Conservation (phyloP, 345 rosid genomes). For the Orychophragmus violaceus region DNA sequence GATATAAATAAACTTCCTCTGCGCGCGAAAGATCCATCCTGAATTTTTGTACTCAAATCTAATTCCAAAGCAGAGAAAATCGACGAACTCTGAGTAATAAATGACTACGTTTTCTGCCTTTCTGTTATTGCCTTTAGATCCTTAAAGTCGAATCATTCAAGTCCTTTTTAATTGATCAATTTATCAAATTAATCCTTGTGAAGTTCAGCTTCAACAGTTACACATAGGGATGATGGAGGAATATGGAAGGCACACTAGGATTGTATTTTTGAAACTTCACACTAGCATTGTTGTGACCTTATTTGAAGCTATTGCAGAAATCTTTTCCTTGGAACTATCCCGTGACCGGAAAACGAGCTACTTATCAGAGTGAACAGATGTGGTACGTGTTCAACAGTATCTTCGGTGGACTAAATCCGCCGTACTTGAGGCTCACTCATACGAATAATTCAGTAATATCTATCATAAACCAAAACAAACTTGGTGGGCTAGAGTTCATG, state of each 20-base stretch:
- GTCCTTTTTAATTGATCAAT: too few relatives aligned
- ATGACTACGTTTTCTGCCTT: too few relatives aligned
- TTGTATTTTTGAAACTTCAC: too few relatives aligned
- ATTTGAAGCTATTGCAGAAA: slow-evolving; percentile 37
- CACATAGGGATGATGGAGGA: slow-evolving; percentile 44
- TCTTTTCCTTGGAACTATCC: slow-evolving; percentile 33
- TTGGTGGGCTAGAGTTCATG: slow-evolving; percentile 52
- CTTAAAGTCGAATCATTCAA: too few relatives aligned
- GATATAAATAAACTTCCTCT: too few relatives aligned
- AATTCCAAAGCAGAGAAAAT: too few relatives aligned
- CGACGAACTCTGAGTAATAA: too few relatives aligned
- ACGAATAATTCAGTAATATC: slow-evolving; percentile 68
- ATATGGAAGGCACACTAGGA: slow-evolving; percentile 52
- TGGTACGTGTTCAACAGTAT: slow-evolving; percentile 51
- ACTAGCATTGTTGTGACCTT: slow-evolving; percentile 38
- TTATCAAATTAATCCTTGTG: too few relatives aligned
- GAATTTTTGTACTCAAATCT: too few relatives aligned
- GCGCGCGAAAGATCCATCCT: too few relatives aligned
- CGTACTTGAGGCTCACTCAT: slow-evolving; percentile 54
- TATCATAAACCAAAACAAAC: slow-evolving; percentile 45
- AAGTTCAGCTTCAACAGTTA: too few relatives aligned
- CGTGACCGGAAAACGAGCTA: neutral
- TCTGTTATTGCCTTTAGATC: too few relatives aligned
- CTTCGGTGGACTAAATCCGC: slow-evolving; percentile 25
- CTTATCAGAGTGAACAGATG: slow-evolving; percentile 45